Evolutionary conservation across 169 alveolate species (phyloP), one percentile per base, ranked within the genome.

Genomic region (Prorocentrum cordatum): DNA sequence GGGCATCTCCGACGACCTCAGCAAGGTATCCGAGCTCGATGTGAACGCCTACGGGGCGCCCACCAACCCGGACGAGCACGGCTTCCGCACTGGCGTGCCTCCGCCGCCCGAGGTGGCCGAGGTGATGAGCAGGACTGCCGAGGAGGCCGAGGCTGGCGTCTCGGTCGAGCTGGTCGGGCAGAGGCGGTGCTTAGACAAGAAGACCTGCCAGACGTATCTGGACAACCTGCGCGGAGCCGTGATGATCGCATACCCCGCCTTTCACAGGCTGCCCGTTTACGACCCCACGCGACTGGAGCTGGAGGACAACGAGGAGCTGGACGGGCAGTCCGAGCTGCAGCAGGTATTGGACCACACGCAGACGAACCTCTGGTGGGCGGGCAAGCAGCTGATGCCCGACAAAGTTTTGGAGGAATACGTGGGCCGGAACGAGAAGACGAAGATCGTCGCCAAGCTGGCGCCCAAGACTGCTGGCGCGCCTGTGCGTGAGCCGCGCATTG

Each of bases 341-440:
- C 27, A 42, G n/a, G 10, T 7, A 6, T 9, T 94, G 39, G 94
- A 94, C 62, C 92, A 88, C 58, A 94, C 94, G 72, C 94, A 94
- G 36, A 93, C 97, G 33, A 90, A 96, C 50, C 80, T 97, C 58
- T 97, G 99, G 99, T 96, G 97, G 96, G 98, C 98, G 27, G 99
- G 99, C 2, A 97, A 97, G 93, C 98, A 97, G 93, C 93, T 97
- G 47, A 73, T n/a, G n/a, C 93, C 92, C 92, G 97, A 96, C 42
- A 95, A 94, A 83, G n/a, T 72, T 2, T 93, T 96, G 47, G 83
- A 93, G 64, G 96, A 94, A 85, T 95, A 93, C 87, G 92, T 94
- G 38, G 98, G 98, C 45, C 95, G 94, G 88, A 96, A 96, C 70
- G 99, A 97, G 82, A 97, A 96, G 92, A 95, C 98, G 29, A 97